Conservation (phyloP, 2,329 filamentous ascomycete genomes). For the Cladosporium sp. region DNA sequence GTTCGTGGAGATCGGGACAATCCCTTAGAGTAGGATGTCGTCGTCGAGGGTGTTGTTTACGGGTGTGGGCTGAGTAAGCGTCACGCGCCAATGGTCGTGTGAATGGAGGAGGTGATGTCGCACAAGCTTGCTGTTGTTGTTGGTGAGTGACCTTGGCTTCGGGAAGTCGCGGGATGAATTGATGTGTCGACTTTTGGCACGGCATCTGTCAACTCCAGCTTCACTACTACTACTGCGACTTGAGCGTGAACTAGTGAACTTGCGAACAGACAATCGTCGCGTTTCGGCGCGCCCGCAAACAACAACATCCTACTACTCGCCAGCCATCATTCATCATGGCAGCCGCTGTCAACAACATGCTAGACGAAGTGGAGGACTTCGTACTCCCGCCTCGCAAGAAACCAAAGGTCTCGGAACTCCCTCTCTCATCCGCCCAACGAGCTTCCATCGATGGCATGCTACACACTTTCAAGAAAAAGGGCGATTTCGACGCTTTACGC, state of each 20-base stretch:
- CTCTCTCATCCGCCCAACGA: conserved; percentile 67
- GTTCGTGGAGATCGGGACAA: neutral
- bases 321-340: conserved; percentile 16
- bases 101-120: conserved; percentile 11
- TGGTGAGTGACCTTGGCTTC: neutral
- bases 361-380: conserved; percentile 26
- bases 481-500: conserved; percentile 72
- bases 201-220: too few relatives aligned
- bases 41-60: neutral
- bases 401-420: conserved; percentile 71
- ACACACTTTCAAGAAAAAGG: conserved; percentile 83
- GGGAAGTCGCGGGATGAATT: neutral
- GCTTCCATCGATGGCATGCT: conserved; percentile 69
- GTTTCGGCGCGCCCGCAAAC: neutral
- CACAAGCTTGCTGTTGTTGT: neutral
- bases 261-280: neutral
- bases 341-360: conserved; percentile 14
- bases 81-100: conserved; percentile 13
- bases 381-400: conserved; percentile 46
- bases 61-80: conserved; percentile 10
- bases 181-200: neutral
- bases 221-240: too few relatives aligned
- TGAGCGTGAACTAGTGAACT: too few relatives aligned
- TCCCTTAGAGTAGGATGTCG: neutral
- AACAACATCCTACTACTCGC: neutral